A percentile compares a stretch with the other conserved stretches of the same genome.
These are phyloP conservation scores for Sinapis alba DNA, from an alignment of 441 rosid species.

Conservation along the genomic window DNA sequence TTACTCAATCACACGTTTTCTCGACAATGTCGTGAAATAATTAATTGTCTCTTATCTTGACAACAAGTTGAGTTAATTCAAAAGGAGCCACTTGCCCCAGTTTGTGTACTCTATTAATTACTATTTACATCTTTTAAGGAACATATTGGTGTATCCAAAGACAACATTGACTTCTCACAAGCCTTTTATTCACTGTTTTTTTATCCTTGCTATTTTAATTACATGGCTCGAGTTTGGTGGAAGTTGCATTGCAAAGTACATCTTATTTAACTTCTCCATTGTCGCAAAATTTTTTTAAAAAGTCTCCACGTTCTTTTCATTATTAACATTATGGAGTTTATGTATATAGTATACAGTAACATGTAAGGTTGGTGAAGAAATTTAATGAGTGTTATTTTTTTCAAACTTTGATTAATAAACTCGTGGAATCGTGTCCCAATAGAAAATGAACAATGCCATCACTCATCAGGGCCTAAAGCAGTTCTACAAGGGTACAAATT, in stretches of 20 bases:
- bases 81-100: neutral
- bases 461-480: neutral
- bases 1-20: slow-evolving; percentile 16
- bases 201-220: neutral
- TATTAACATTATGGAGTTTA: slow-evolving; percentile 19
- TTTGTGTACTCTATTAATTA: neutral
- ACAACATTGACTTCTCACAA: neutral
- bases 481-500: neutral
- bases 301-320: slow-evolving; percentile 18
- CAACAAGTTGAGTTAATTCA: slow-evolving; percentile 16
- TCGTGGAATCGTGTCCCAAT: neutral
- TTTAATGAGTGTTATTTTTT: neutral
- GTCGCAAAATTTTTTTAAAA: neutral
- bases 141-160: neutral
- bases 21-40: neutral
- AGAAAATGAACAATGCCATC: neutral
- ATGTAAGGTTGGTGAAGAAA: neutral
- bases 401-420: neutral
- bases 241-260: slow-evolving; percentile 22
- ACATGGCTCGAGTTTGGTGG: slow-evolving; percentile 25
- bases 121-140: neutral
- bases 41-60: neutral
- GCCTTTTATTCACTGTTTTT: neutral
- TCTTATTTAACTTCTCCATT: slow-evolving; percentile 12
- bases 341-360: slow-evolving; percentile 7